Percentiles rank a stretch among this genome's conserved stretches.
These are phyloP conservation scores for Magnaporthiopsis poae DNA, from an alignment of 2,329 filamentous ascomycete genomes.

Conservation along the genomic window DNA sequence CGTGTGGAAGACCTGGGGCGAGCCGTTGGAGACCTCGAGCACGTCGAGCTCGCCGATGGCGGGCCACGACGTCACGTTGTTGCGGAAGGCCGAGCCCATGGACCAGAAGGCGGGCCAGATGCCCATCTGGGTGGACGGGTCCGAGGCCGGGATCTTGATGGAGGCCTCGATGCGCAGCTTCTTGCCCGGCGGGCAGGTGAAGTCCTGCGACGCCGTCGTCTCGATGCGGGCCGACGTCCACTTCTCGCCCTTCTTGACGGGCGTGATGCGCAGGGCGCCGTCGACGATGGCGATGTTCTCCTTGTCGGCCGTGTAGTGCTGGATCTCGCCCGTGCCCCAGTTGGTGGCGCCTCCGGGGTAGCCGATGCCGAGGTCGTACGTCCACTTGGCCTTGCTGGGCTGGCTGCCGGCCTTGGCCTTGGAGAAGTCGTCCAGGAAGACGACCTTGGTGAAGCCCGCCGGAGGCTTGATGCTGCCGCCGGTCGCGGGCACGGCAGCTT, in stretches of 20 bases:
- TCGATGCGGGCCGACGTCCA: slow-evolving; percentile 39
- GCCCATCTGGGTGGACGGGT: slow-evolving; percentile 22
- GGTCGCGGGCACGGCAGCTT: too few relatives aligned
- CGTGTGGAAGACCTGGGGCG: slow-evolving; percentile 24
- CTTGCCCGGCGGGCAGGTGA: slow-evolving; percentile 23
- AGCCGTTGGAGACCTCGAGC: slow-evolving; percentile 33
- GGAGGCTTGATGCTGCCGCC: slow-evolving; percentile 9
- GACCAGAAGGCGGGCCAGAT: slow-evolving; percentile 41
- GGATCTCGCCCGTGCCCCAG: slow-evolving; percentile 40
- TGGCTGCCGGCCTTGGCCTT: slow-evolving; percentile 20
- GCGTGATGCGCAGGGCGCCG: slow-evolving; percentile 27
- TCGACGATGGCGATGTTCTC: slow-evolving; percentile 32
- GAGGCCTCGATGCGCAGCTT: slow-evolving; percentile 29
- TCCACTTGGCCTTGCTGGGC: slow-evolving; percentile 32
- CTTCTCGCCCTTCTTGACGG: slow-evolving; percentile 18
- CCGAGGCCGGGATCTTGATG: slow-evolving; percentile 26
- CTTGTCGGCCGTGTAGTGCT: slow-evolving; percentile 32
- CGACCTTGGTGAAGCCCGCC: slow-evolving; percentile 9
- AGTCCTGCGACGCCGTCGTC: slow-evolving; percentile 24
- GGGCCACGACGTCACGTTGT: slow-evolving; percentile 32
- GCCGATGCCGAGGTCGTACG: slow-evolving; percentile 31
- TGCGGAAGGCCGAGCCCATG: slow-evolving; percentile 29
- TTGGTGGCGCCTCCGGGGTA: slow-evolving; percentile 35
- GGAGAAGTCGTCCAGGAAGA: slow-evolving; percentile 20
- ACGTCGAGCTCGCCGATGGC: slow-evolving; percentile 34